Base-by-base conservation (phyloP, 352 stramenopile genomes). In the Phytophthora fragariae region DNA sequence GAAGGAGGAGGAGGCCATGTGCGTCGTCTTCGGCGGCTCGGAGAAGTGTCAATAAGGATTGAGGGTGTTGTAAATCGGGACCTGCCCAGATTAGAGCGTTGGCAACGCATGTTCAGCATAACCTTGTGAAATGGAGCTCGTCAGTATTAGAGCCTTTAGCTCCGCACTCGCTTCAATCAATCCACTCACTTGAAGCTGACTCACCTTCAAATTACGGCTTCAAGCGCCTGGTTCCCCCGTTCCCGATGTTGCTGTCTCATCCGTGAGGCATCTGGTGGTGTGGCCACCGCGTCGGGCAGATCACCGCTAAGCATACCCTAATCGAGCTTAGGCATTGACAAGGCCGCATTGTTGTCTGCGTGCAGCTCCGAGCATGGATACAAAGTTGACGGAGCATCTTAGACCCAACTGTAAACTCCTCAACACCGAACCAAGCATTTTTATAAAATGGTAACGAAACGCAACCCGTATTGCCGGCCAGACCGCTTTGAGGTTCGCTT, bases 1-100 rank as follows among this genome's bases (percentile, higher is more conserved):
- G 50, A 80, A 69, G 3, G 73, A 80, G 15, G 64, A 80, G 33
- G 69, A 80, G 53, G 68, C 69, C 50, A 66, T 80, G 63, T 74
- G 63, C 31, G 73, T 63, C 41, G 73, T 80, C 9, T 80, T 80
- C 52, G 73, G 68, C 31, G 62, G 59, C 41, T 72, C 63, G n/a
- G 50, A 67, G 6, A 71, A 75, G 60, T 75, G 73, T 60, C 63
- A 77, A 49, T 71, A 74, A 55, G 27, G 21, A 27, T 5, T 41
- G 9, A 37, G 58, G 27, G 39, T 64, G n/a, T 31, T 62, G 33
- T 46, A 52, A 27, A 62, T 54, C 33, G 37, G 41, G 37, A 12
- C 10, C 17, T 17, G 54, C 29, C 39, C 15, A 49, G 54, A 60
- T 50, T 50, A 50, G 44, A 50, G n/a, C 11, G 5, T 31, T 24